Conservation (phyloP, 2,329 filamentous ascomycete genomes). For the Fusarium luffae region DNA sequence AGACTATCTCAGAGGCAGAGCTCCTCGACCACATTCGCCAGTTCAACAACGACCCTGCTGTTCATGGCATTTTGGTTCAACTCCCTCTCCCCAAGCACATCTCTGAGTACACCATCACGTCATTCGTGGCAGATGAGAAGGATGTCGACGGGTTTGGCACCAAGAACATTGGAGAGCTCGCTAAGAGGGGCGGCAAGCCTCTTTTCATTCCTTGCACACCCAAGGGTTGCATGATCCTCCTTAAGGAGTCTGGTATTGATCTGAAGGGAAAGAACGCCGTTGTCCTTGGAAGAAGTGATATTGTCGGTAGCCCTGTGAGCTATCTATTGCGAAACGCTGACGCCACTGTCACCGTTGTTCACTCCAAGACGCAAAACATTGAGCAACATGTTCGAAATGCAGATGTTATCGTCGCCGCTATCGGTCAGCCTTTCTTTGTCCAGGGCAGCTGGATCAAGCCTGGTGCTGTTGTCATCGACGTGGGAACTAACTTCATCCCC, state of each 20-base stretch:
- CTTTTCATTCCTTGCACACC: slow-evolving; percentile 95
- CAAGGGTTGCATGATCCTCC: slow-evolving; percentile 94
- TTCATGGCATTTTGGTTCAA: slow-evolving; percentile 95
- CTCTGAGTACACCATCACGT: slow-evolving; percentile 90
- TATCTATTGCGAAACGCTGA: slow-evolving; percentile 95
- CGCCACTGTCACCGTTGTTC: slow-evolving; percentile 95
- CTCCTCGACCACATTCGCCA: slow-evolving; percentile 82
- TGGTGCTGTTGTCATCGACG: slow-evolving; percentile 95
- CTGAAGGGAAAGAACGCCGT: slow-evolving; percentile 92
- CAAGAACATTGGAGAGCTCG: slow-evolving; percentile 93
- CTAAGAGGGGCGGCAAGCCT: slow-evolving; percentile 91
- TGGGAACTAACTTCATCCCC: slow-evolving; percentile 95
- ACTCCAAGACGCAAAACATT: slow-evolving; percentile 84
- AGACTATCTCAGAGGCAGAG: slow-evolving; percentile 84
- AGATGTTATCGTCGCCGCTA: slow-evolving; percentile 91
- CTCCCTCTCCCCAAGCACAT: slow-evolving; percentile 89
- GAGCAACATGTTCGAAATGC: slow-evolving; percentile 81
- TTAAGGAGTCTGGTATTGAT: slow-evolving; percentile 85
- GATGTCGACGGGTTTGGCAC: slow-evolving; percentile 98
- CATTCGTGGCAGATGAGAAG: slow-evolving; percentile 90
- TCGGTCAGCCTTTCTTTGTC: slow-evolving; percentile 87
- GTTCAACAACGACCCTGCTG: slow-evolving; percentile 85
- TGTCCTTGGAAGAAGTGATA: slow-evolving; percentile 93
- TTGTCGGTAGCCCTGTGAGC: slow-evolving; percentile 96
- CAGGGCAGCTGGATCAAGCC: slow-evolving; percentile 97